Conservation (phyloP, 2,329 filamentous ascomycete genomes). For the Beauveria pseudobassiana region DNA sequence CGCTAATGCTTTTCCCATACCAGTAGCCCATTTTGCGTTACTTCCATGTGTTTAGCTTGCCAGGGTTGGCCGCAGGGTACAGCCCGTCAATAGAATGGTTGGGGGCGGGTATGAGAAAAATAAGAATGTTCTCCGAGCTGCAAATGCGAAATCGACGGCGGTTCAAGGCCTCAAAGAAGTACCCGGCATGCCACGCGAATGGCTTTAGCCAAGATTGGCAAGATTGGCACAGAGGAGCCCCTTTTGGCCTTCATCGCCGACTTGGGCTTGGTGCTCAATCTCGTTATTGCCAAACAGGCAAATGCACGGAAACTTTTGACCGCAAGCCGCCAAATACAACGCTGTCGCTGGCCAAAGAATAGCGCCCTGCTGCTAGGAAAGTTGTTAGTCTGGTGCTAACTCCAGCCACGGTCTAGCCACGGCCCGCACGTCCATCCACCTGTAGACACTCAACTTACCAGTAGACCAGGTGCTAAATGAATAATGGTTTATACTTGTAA, state of each 20-base stretch:
- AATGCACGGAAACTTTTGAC: neutral
- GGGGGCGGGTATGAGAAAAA: neutral
- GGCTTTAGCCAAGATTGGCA: neutral
- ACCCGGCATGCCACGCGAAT: neutral
- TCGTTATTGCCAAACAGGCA: neutral
- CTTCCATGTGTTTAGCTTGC: neutral
- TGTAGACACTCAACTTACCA: neutral
- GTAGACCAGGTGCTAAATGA: neutral
- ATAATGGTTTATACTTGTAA: neutral
- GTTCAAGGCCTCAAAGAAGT: neutral
- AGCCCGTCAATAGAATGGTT: neutral
- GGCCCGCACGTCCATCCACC: neutral
- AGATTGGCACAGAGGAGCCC: neutral
- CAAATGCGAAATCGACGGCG: neutral
- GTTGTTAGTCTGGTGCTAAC: neutral
- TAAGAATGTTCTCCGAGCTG: neutral
- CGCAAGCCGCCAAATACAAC: neutral
- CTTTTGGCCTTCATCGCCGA: neutral
- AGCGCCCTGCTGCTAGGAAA: neutral
- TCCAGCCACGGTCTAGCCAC: neutral
- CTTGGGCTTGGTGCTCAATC: neutral
- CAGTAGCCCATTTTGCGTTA: too few species aligned
- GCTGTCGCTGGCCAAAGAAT: neutral
- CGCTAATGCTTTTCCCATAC: too few species aligned
- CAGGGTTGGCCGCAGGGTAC: conserved; percentile 1